Evolutionary conservation across 2,329 filamentous ascomycete genomes (phyloP).

Genomic region (Pseudonectria buxi): DNA sequence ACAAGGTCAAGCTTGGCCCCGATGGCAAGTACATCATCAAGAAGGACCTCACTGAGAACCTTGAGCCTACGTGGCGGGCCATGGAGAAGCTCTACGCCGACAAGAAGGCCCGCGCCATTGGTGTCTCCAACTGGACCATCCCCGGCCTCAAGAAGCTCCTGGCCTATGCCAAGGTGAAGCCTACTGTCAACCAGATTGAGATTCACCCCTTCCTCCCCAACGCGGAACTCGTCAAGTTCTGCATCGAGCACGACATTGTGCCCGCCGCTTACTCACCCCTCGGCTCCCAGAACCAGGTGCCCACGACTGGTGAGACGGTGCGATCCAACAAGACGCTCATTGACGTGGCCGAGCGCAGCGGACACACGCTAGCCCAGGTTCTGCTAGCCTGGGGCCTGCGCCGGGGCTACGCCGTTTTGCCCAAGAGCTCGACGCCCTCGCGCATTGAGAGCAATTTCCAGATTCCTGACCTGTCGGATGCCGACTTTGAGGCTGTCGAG

Average conservation of each 20-base stretch:
- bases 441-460: constrained; percentile 43
- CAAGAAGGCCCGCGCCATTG: constrained; percentile 39
- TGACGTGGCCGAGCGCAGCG: constrained; percentile 44
- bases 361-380: constrained; percentile 45
- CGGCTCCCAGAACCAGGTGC: constrained; percentile 42
- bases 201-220: constrained; percentile 41
- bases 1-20: constrained; percentile 37
- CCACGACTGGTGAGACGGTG: constrained; percentile 21
- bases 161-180: constrained; percentile 37
- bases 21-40: constrained; percentile 44
- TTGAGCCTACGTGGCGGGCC: constrained; percentile 46
- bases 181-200: constrained; percentile 46
- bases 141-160: constrained; percentile 28
- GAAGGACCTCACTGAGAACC: constrained; percentile 32
- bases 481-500: constrained; percentile 47
- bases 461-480: constrained; percentile 30
- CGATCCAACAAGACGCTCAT: constrained; percentile 35
- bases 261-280: constrained; percentile 54
- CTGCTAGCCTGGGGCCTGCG: constrained; percentile 55
- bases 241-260: constrained; percentile 43
- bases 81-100: constrained; percentile 42
- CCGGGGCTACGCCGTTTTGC: constrained; percentile 60
- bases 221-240: constrained; percentile 45
- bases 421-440: constrained; percentile 61
- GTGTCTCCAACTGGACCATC: constrained; percentile 46